phyloP scores from a whole-genome alignment of 257 asterid species.

The Petrea volubilis region DNA sequence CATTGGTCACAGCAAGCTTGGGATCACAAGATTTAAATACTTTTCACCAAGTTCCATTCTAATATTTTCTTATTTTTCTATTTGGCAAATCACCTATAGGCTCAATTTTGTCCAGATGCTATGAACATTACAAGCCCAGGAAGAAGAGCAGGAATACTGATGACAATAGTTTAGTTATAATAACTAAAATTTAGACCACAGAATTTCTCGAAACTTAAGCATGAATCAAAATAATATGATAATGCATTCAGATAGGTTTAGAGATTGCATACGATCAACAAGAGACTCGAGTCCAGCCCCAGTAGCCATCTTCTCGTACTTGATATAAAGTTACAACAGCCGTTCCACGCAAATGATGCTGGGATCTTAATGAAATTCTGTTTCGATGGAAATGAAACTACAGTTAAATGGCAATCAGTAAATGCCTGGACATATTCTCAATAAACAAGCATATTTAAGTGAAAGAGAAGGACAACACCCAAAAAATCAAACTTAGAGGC shows the following conservation, averaged over 20 bases:
- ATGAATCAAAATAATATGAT: constrained; percentile 1
- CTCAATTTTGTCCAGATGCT: neutral
- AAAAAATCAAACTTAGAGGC: neutral
- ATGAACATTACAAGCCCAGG: neutral
- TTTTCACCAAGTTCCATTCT: neutral
- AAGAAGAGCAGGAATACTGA: neutral
- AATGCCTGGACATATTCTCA: neutral
- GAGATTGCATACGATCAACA: constrained; percentile 70
- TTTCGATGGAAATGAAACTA: constrained; percentile 9
- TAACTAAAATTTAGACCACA: neutral
- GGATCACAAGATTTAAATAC: no score
- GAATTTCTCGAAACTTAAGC: neutral
- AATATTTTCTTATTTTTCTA: neutral
- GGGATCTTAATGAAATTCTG: constrained; percentile 19
- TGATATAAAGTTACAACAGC: constrained; percentile 1
- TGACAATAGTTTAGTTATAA: neutral
- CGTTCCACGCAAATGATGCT: constrained; percentile 5
- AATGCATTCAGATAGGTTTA: constrained; percentile 14
- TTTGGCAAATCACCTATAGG: neutral
- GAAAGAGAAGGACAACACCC: neutral
- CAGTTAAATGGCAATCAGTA: neutral
- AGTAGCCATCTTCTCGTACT: constrained; percentile 47
- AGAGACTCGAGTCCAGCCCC: constrained; percentile 83
- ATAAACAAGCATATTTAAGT: neutral
- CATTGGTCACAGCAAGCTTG: no score